A percentile compares a stretch with the other conserved stretches of the same genome.
These are phyloP conservation scores for Bipolaris oryzae DNA, from an alignment of 2,329 filamentous ascomycete genomes.

Conservation along the genomic window DNA sequence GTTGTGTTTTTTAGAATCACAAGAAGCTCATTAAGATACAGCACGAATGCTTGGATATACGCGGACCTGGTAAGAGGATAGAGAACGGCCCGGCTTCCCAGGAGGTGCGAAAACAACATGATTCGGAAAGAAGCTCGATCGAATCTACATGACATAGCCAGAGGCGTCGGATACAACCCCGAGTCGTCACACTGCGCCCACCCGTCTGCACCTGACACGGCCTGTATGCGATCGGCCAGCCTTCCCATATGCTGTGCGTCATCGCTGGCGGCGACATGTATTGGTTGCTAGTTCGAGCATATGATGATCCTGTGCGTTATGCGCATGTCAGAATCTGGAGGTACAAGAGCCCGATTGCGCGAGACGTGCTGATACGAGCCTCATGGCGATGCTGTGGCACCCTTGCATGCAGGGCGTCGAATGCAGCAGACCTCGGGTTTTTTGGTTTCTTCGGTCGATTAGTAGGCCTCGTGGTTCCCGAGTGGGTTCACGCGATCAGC, in stretches of 20 bases:
- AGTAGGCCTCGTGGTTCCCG: background rate
- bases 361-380: slow-evolving; percentile 11
- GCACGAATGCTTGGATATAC: slow-evolving; percentile 53
- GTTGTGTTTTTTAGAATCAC: slow-evolving; percentile 35
- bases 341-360: slow-evolving; percentile 1
- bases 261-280: slow-evolving; percentile 13
- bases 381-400: slow-evolving; percentile 13
- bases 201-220: slow-evolving; percentile 6
- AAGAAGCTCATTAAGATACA: slow-evolving; percentile 51
- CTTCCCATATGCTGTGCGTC: slow-evolving; percentile 1
- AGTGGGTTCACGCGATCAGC: background rate
- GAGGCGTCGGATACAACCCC: background rate
- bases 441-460: too few relatives aligned
- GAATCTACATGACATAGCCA: background rate
- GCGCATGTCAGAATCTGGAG: slow-evolving; percentile 13
- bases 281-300: slow-evolving; percentile 5
- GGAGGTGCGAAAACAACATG: slow-evolving; percentile 22
- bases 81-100: slow-evolving; percentile 50
- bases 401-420: slow-evolving; percentile 3
- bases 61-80: slow-evolving; percentile 50
- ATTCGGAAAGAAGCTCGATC: background rate
- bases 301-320: slow-evolving; percentile 3
- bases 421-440: background rate
- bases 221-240: background rate
- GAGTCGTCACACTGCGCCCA: slow-evolving; percentile 1